Conservation (phyloP, 2,329 filamentous ascomycete species). For the Uncinocarpus reesii region DNA sequence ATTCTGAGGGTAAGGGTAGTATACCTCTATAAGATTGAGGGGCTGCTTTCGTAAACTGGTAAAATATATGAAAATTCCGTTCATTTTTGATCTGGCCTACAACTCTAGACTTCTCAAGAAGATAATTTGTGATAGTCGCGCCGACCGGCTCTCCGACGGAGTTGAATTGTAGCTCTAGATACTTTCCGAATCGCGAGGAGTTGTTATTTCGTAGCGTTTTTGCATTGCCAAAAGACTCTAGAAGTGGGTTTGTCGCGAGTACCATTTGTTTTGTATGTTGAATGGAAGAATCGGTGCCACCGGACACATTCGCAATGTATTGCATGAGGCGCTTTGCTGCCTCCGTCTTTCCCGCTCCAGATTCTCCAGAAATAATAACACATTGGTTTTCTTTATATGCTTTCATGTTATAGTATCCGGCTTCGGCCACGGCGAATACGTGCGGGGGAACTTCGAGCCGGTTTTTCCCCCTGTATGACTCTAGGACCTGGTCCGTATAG, state of each 20-base stretch:
- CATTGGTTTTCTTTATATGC: slow-evolving; percentile 98
- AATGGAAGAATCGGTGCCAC: slow-evolving; percentile 72
- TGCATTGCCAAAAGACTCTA: slow-evolving; percentile 96
- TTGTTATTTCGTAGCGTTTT: slow-evolving; percentile 99
- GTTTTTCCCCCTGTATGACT: slow-evolving; percentile 95
- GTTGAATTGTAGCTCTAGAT: slow-evolving; percentile 96
- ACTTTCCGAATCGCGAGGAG: slow-evolving; percentile 96
- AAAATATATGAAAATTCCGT: slow-evolving; percentile 98
- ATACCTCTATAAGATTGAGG: slow-evolving; percentile 66
- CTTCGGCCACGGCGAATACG: slow-evolving; percentile 94
- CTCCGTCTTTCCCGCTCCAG: slow-evolving; percentile 95
- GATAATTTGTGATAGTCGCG: slow-evolving; percentile 95
- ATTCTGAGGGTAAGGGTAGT: slow-evolving; percentile 9
- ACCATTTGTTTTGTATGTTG: slow-evolving; percentile 99
- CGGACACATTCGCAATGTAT: slow-evolving; percentile 95
- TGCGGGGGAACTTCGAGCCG: slow-evolving; percentile 85
- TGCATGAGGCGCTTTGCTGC: slow-evolving; percentile 99
- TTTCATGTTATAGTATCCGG: slow-evolving; percentile 99
- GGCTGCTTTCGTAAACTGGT: slow-evolving; percentile 94
- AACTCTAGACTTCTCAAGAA: slow-evolving; percentile 89
- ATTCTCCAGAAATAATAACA: slow-evolving; percentile 98
- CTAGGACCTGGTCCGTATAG: slow-evolving; percentile 87
- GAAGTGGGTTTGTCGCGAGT: slow-evolving; percentile 87
- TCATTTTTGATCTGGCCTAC: slow-evolving; percentile 92
- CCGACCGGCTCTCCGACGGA: slow-evolving; percentile 80